A percentile compares a stretch with the other conserved stretches of the same genome.
These are phyloP conservation scores for Calamus simplicifolius DNA, from an alignment of 176 grass and related monocot genomes.

Conservation along the genomic window DNA sequence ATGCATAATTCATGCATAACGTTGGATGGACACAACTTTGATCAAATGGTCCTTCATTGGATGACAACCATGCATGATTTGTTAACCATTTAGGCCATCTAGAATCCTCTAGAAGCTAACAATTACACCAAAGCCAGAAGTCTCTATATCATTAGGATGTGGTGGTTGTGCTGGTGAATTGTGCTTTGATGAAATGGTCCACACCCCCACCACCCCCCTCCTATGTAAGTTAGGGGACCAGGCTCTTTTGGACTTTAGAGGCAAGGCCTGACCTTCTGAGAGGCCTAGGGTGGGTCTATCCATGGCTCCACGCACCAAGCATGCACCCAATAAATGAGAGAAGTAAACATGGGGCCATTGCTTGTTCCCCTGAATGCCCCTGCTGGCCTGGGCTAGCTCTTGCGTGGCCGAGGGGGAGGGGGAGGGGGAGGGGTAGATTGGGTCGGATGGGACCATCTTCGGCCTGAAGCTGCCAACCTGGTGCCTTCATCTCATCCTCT, in stretches of 20 bases:
- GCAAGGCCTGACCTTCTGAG: slow-evolving; percentile 21
- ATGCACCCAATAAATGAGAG: slow-evolving; percentile 17
- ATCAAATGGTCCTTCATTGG: too few relatives aligned
- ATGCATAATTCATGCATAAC: too few relatives aligned
- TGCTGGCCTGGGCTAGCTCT: too few relatives aligned
- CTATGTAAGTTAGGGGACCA: slow-evolving; percentile 21
- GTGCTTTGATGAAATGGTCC: slow-evolving; percentile 6
- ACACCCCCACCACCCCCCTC: slow-evolving; percentile 2
- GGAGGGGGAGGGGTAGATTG: too few relatives aligned
- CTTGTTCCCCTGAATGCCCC: too few relatives aligned
- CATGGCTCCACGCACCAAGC: slow-evolving; percentile 6
- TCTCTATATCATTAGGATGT: neutral
- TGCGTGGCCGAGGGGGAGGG: too few relatives aligned
- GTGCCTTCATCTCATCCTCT: slow-evolving; percentile 9
- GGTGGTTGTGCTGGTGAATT: slow-evolving; percentile 4
- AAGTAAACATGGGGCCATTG: neutral
- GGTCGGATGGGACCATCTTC: too few relatives aligned
- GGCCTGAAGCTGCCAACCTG: neutral
- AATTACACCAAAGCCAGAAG: neutral
- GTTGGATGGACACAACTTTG: too few relatives aligned
- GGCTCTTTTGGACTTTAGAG: slow-evolving; percentile 9
- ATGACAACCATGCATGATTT: too few relatives aligned
- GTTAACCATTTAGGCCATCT: neutral
- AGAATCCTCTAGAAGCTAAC: neutral
- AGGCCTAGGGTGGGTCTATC: slow-evolving; percentile 26